Evolutionary conservation across 805 yeast genomes (phyloP).

Genomic region (Starmerella khaoyaiensis): DNA sequence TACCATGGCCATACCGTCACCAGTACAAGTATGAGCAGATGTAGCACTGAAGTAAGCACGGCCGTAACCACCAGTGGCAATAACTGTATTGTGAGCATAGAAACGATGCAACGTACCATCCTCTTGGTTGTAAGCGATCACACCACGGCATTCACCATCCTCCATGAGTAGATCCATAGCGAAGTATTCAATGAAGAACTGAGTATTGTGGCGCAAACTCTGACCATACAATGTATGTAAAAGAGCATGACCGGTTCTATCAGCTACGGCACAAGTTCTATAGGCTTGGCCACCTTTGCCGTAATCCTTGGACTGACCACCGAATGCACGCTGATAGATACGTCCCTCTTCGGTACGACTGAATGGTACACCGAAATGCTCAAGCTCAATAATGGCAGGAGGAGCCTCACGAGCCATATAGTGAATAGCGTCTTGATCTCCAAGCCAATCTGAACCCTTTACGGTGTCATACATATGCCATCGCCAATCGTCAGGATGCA

Average conservation of each 20-base stretch:
- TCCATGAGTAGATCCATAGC: constrained; percentile 91
- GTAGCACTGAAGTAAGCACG: constrained; percentile 98
- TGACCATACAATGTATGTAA: constrained; percentile 94
- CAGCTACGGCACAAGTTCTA: constrained; percentile 99
- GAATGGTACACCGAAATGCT: constrained; percentile 97
- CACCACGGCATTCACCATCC: constrained; percentile 93
- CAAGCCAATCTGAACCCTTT: constrained; percentile 98
- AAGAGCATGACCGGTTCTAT: constrained; percentile 96
- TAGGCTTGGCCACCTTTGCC: constrained; percentile 99
- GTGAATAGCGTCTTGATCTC: constrained; percentile 98
- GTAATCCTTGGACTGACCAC: constrained; percentile 89
- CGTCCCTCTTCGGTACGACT: constrained; percentile 94
- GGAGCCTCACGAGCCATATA: constrained; percentile 99
- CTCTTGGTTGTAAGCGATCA: constrained; percentile 94
- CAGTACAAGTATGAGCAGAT: constrained; percentile 98
- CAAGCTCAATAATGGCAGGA: constrained; percentile 85
- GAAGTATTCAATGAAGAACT: constrained; percentile 93
- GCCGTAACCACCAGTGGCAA: constrained; percentile 98
- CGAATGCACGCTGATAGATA: constrained; percentile 97
- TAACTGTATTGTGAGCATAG: constrained; percentile 89
- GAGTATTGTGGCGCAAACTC: constrained; percentile 91
- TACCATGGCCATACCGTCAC: constrained; percentile 98
- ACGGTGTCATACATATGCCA: constrained; percentile 99
- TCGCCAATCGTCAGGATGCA: constrained; percentile 98
- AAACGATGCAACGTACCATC: constrained; percentile 97